A percentile compares a stretch with the other conserved stretches of the same genome.
Evolutionary conservation across 2,329 filamentous ascomycete genomes (phyloP).

Genomic region (Fusarium sulawesiense): DNA sequence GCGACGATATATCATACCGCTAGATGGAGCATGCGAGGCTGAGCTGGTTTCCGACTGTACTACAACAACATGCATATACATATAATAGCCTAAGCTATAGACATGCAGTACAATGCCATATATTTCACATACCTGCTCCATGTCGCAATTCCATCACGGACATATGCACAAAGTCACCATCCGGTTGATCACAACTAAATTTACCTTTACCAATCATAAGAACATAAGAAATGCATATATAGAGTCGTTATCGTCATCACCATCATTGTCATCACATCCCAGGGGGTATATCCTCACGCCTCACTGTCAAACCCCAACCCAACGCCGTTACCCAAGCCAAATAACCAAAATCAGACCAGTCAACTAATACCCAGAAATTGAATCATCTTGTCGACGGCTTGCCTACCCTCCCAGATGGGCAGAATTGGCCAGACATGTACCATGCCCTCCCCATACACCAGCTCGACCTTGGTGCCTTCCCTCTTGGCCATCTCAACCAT

Average conservation of each 20-base stretch:
- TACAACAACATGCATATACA: neutral
- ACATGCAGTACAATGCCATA: neutral
- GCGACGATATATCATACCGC: neutral
- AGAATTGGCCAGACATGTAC: conserved; percentile 51
- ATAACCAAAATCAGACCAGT: neutral
- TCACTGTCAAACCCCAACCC: conserved; percentile 9
- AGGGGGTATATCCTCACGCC: conserved; percentile 24
- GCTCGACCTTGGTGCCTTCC: conserved; percentile 43
- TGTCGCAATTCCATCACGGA: neutral
- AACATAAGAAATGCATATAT: conserved; percentile 4
- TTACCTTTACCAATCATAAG: neutral
- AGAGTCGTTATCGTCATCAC: conserved; percentile 9
- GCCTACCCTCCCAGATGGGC: conserved; percentile 45
- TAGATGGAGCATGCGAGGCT: neutral
- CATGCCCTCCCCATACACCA: conserved; percentile 48
- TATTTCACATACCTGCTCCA: neutral
- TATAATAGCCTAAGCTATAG: neutral
- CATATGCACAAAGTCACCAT: neutral
- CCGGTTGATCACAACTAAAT: neutral
- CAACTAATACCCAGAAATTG: conserved; percentile 41
- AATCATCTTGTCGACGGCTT: conserved; percentile 45
- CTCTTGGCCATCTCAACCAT: conserved; percentile 46
- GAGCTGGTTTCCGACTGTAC: conserved; percentile 9
- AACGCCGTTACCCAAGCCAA: conserved; percentile 26
- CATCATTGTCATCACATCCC: conserved; percentile 15